phyloP scores from a whole-genome alignment of 345 rosid species.

The Citrus sp. region DNA sequence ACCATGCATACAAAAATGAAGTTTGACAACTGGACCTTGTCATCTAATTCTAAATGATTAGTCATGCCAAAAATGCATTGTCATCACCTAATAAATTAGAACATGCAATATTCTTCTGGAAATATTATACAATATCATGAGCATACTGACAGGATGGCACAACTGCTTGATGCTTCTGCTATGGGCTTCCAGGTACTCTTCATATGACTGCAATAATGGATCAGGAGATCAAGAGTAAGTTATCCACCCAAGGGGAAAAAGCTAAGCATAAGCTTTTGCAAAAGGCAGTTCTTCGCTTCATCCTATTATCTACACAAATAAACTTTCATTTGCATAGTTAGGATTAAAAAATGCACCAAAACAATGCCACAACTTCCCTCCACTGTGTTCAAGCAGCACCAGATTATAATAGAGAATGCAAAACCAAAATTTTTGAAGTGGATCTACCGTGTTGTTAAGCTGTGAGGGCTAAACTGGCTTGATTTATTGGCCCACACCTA shows the following conservation, averaged over 20 bases:
- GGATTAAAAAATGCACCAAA: not conserved
- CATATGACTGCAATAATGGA: conserved; percentile 74
- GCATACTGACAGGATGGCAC: conserved; percentile 62
- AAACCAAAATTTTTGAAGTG: not conserved
- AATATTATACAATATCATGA: not conserved
- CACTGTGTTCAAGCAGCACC: not conserved
- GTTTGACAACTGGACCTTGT: not conserved
- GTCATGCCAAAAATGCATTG: not conserved
- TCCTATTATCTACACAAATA: not conserved
- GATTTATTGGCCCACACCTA: not conserved
- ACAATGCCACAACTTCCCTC: not conserved
- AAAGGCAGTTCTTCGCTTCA: not conserved
- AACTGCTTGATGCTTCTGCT: conserved; percentile 64
- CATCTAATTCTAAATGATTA: not conserved
- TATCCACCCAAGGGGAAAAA: not conserved
- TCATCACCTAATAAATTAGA: not conserved
- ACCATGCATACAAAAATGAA: not conserved
- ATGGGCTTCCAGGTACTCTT: conserved; percentile 85
- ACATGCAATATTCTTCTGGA: not conserved
- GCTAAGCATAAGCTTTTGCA: not conserved
- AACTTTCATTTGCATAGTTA: not conserved
- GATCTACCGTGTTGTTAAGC: not conserved
- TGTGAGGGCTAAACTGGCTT: not conserved
- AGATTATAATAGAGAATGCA: not conserved
- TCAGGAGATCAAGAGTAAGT: conserved; percentile 5